A percentile compares a stretch with the other conserved stretches of the same genome.
phyloP scores from a whole-genome alignment of 1,139 yeast species.

The Taphrina sp. region DNA sequence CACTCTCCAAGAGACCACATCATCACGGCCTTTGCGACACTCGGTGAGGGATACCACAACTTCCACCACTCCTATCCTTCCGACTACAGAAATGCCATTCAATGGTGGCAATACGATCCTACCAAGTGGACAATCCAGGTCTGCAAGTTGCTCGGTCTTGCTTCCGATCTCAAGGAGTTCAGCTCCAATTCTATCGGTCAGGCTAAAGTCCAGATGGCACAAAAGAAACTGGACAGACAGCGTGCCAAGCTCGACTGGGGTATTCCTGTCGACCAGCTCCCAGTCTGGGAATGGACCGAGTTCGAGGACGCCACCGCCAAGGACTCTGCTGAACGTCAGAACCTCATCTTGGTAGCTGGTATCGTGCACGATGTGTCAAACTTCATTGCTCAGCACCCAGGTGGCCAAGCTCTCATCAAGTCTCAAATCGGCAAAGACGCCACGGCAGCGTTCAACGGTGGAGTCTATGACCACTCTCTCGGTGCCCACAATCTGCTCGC shows the following conservation, averaged over 20 bases:
- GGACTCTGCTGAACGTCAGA: conserved; percentile 44
- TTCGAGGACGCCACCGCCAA: conserved; percentile 66
- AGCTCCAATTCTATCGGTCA: conserved; percentile 95
- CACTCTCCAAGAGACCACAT: conserved; percentile 97
- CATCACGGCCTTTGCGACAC: conserved; percentile 88
- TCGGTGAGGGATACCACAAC: conserved; percentile 99
- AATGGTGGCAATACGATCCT: conserved; percentile 99
- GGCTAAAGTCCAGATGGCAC: conserved; percentile 93
- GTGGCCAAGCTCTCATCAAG: conserved; percentile 85
- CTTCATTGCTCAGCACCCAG: conserved; percentile 92
- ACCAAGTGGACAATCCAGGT: conserved; percentile 77
- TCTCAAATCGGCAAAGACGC: conserved; percentile 95
- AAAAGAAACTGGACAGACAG: conserved; percentile 85
- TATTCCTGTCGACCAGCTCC: conserved; percentile 73
- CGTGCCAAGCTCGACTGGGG: conserved; percentile 89
- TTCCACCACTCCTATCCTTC: conserved; percentile 99
- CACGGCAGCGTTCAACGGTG: conserved; percentile 95
- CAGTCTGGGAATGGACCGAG: conserved; percentile 85
- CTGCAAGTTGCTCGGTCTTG: conserved; percentile 74
- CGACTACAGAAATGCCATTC: conserved; percentile 95
- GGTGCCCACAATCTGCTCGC: conserved; percentile 97
- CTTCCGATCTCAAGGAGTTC: conserved; percentile 87
- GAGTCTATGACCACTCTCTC: conserved; percentile 93
- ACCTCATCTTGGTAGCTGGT: conserved; percentile 82
- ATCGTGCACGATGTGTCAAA: conserved; percentile 87